Conservation (phyloP, 306 rosid genomes). For the Ochetophila trinervis region DNA sequence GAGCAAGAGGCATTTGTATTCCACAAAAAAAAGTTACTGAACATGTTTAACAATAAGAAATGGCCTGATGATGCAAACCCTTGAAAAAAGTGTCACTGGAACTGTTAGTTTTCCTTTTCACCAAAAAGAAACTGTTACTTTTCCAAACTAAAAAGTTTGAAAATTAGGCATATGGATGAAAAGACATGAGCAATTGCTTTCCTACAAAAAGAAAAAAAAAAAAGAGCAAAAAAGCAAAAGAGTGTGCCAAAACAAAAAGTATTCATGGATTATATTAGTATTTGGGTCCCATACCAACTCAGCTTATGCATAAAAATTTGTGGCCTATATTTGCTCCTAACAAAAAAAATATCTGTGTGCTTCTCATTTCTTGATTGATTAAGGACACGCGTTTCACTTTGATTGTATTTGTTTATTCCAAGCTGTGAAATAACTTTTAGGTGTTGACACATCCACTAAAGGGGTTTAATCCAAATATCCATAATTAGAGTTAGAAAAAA, state of each 20-base stretch:
- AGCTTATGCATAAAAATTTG: conserved; percentile 34
- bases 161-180: conserved; percentile 51
- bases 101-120: too few species aligned
- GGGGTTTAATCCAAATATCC: conserved; percentile 17
- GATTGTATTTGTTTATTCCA: conserved; percentile 8
- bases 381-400: conserved; percentile 16
- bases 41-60: too few species aligned
- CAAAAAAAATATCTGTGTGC: conserved; percentile 45
- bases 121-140: too few species aligned
- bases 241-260: conserved; percentile 35
- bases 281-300: conserved; percentile 58
- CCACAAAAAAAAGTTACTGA: too few species aligned
- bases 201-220: conserved; percentile 23
- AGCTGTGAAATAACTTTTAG: conserved; percentile 4
- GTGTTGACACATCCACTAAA: conserved; percentile 5
- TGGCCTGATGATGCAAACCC: too few species aligned
- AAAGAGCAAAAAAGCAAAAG: conserved; percentile 36
- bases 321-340: conserved; percentile 43
- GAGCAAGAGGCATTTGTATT: too few species aligned
- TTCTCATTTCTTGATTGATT: conserved; percentile 15
- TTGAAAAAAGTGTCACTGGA: too few species aligned
- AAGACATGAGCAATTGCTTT: conserved; percentile 44
- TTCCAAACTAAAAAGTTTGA: conserved; percentile 21
- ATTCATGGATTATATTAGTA: conserved; percentile 30
- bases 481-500: background rate